Conservation (phyloP, 805 yeast species). For the Naumovozyma dairenensis region DNA sequence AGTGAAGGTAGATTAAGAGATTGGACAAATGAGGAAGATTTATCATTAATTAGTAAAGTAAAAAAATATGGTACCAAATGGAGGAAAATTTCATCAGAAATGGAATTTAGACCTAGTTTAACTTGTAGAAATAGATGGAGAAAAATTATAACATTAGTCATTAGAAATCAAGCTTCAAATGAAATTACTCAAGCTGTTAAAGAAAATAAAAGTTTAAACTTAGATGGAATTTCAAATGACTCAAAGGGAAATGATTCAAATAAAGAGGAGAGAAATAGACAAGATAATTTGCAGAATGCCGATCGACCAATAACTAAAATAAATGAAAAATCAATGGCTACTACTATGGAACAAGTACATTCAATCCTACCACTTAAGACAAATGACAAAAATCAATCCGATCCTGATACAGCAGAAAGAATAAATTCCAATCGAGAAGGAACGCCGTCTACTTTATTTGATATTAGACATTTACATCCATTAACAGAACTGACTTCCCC, state of each 20-base stretch:
- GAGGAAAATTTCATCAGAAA: slow-evolving; percentile 65
- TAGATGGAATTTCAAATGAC: slow-evolving; percentile 7
- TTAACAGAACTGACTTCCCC: slow-evolving; percentile 5
- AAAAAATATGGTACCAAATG: slow-evolving; percentile 75
- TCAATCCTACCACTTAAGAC: neutral
- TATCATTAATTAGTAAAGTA: slow-evolving; percentile 55
- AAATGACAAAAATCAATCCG: neutral
- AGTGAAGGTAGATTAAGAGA: slow-evolving; percentile 67
- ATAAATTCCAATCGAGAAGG: too few species aligned
- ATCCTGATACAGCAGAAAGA: neutral
- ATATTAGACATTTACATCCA: slow-evolving; percentile 4
- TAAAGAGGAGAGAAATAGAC: neutral
- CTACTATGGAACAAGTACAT: neutral
- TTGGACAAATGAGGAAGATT: slow-evolving; percentile 75
- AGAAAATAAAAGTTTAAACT: slow-evolving; percentile 33
- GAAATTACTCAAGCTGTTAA: slow-evolving; percentile 52
- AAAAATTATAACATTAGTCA: slow-evolving; percentile 68
- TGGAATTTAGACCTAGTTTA: slow-evolving; percentile 74
- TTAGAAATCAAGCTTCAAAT: slow-evolving; percentile 50
- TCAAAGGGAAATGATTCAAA: neutral
- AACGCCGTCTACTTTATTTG: neutral
- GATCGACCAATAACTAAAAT: neutral
- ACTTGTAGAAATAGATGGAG: slow-evolving; percentile 93
- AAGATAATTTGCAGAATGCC: neutral
- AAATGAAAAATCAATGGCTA: neutral